Base-by-base conservation (phyloP, 495 filamentous ascomycete species). In the Penicillium dipodomyicola region DNA sequence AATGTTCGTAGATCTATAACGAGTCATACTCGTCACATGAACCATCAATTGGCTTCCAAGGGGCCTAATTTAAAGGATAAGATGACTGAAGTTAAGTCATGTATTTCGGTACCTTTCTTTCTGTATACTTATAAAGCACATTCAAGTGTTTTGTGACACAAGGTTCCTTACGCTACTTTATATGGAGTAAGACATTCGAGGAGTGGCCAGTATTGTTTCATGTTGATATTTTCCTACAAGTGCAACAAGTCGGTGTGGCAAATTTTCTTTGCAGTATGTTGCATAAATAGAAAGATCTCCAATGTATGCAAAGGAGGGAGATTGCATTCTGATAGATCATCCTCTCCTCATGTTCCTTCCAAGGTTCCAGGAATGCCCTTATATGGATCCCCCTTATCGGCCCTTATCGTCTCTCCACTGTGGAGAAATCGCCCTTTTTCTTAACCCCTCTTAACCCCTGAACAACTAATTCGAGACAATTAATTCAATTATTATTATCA, bases 381-480 rank as follows among this genome's bases (percentile, higher is more conserved):
- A 20, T 17, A 15, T 43, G 41, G 43, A 39, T 42, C 11, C 17
- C 17, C 30, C 43, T 49, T 30, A 33, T 42, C 42, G 30, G 22
- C 11, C 25, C 49, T 47, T 67, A 67, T 67, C 65, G 59, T 48
- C 62, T 57, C 57, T 63, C 67, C 66, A 68, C 68, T 65, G 68
- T 67, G 68, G 69, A 68, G 67, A 71, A 67, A 69, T 67, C 61
- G 47, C 50, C 55, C 56, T 51, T 67, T 63, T 66, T 66, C 25
- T 32, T 32, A 14, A 48, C 45, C 45, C 45, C 45, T 54, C 52
- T 54, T 47, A 39, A 45, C 52, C 52, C 52, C 61, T 59, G 51
- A 60, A 48, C 44, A 43, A 19, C 23, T 44, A 46, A 32, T 17
- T 30, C 44, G 10, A 15, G 15, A 32, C 45, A 32, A 48, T 20